Percentiles rank a stretch among this genome's conserved stretches.
Conservation (phyloP, 208 protist species). For the Leishmania arabica region DNA sequence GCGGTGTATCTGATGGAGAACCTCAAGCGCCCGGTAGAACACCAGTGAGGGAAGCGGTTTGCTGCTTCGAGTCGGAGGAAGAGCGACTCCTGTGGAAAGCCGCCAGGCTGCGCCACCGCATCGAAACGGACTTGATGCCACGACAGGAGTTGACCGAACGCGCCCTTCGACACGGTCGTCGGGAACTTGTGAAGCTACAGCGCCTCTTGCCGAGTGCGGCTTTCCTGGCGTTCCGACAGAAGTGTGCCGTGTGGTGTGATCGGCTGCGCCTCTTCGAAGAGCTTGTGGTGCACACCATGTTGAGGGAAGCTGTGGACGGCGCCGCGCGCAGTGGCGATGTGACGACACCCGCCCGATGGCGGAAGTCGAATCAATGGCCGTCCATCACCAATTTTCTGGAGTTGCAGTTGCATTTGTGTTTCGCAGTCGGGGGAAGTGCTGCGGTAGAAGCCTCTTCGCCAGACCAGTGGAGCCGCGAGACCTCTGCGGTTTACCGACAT, state of each 20-base stretch:
- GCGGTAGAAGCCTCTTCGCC: not conserved
- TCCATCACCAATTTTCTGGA: constrained; percentile 18
- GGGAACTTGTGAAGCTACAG: constrained; percentile 11
- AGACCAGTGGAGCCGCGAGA: not conserved
- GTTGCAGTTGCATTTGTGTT: constrained; percentile 16
- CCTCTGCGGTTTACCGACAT: constrained; percentile 4
- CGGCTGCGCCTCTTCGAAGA: constrained; percentile 29
- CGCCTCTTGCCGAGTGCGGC: constrained; percentile 10
- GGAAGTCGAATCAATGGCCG: constrained; percentile 33
- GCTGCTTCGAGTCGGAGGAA: constrained; percentile 2
- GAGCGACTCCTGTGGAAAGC: constrained; percentile 18
- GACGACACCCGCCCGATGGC: constrained; percentile 9
- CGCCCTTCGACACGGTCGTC: constrained; percentile 5
- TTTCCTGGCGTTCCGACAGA: constrained; percentile 13
- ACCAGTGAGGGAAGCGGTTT: not conserved
- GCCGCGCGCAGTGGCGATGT: constrained; percentile 11
- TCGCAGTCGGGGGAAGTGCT: not conserved
- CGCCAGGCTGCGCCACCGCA: constrained; percentile 5
- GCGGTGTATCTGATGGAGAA: not conserved
- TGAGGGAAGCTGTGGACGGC: constrained; percentile 21
- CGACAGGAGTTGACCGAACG: constrained; percentile 16
- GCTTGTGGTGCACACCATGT: constrained; percentile 23
- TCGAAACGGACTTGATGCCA: constrained; percentile 4
- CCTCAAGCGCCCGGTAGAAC: not conserved
- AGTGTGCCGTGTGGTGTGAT: constrained; percentile 9